phyloP scores from a whole-genome alignment of 371 early-diverging fungal species.

The Saksenaea oblongispora region DNA sequence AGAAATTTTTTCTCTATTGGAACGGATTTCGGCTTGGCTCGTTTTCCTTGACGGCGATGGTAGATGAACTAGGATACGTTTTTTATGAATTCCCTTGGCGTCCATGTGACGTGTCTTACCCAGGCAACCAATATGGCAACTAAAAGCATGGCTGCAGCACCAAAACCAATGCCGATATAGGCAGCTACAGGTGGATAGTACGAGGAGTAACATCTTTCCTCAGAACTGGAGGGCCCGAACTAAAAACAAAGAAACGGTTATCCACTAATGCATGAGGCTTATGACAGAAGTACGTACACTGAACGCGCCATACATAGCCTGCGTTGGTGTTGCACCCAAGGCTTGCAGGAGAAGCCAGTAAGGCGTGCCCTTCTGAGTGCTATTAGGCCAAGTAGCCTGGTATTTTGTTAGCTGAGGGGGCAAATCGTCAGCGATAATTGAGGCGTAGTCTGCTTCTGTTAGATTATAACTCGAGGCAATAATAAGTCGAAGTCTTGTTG shows the following conservation, averaged over 20 bases:
- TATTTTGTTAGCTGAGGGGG: not conserved
- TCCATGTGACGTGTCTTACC: not conserved
- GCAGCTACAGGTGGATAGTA: not conserved
- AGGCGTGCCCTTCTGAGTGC: not conserved
- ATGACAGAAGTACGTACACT: not conserved
- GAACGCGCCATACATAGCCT: not conserved
- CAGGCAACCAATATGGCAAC: not conserved
- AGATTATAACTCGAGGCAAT: not conserved
- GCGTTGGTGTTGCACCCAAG: not conserved
- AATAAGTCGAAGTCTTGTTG: not conserved
- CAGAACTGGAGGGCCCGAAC: not conserved
- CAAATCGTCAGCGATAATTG: not conserved
- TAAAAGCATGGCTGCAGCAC: not conserved
- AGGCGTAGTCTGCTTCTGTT: not conserved
- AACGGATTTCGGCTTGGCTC: not conserved
- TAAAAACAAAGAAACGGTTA: not conserved
- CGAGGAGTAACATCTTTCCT: not conserved
- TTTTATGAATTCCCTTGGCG: not conserved
- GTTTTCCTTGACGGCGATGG: not conserved
- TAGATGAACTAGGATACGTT: not conserved
- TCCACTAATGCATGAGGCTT: not conserved
- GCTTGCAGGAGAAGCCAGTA: not conserved
- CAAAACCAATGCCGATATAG: not conserved
- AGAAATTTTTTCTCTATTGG: too few species aligned
- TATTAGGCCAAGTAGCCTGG: not conserved